Evolutionary conservation across 2,329 filamentous ascomycete species (phyloP), one percentile per base, ranked within the genome.

Genomic region (Aspergillus ibericus): DNA sequence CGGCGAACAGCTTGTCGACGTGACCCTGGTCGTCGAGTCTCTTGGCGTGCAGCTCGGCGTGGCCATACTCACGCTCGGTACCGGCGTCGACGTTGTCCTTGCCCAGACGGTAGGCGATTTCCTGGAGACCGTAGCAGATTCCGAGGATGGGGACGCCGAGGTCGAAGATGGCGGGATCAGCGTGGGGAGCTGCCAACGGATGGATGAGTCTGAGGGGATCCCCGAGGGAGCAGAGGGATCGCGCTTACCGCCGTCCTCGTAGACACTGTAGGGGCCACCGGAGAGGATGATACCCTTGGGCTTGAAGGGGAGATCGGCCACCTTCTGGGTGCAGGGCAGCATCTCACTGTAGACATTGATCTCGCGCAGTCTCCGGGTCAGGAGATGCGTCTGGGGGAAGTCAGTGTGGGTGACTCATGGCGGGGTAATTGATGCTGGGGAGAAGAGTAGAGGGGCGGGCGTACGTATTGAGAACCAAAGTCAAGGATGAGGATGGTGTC

Each of bases 331-430:
- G 58, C 92, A 96, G 20, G 90, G 90, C 44, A 96, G 85, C 88
- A 96, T 89, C 80, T 96, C 92, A 61, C 87, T 87, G 81, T 90
- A 96, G 74, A 96, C 84, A 79, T 88, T 89, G 76, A 96, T 83
- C 67, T 89, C 86, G 66, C 92, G 85, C 27, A 96, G 83, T 34
- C 91, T 60, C 40, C 62, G 59, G 46, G 62, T 64, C 56, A 65
- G 63, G 44, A 66, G 62, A 25, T 63, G 59, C 55, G 60, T 65
- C 22, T 35, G 22, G 50, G 35, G n/a, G 47, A 53, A 42, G 15
- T 56, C 55, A 58, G 46, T 47, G 34, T 38, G 40, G 40, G 44
- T 13, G 22, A 40, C 38, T 44, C 25, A 42, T 10, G 42, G 27
- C 35, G 40, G 29, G 40, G 53, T 25, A 42, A 22, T 36, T 46